Evolutionary conservation across 2,329 filamentous ascomycete species (phyloP), one percentile per base, ranked within the genome.

Genomic region (Mycosphaerella sp.): DNA sequence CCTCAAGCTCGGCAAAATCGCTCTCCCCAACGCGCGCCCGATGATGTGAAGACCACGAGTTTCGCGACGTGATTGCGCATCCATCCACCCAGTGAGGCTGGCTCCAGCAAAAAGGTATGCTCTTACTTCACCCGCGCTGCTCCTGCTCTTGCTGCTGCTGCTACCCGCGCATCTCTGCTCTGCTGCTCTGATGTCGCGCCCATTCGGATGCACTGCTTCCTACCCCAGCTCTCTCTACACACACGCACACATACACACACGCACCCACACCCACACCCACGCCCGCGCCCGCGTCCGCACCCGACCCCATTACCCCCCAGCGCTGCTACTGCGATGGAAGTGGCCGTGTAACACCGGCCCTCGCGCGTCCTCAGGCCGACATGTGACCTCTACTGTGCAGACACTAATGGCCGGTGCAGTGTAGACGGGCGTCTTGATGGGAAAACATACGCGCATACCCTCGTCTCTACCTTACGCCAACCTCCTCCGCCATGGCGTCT

Each of bases 341-440:
- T 34, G 30, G 30, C 30, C 30, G 30, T 34, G 30, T 34, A 34
- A 34, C 30, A 9, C 4, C 30, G 30, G 30, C 30, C 30, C 30
- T 34, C 30, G 13, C 30, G 30, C 30, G 10, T 34, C 30, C 10
- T 34, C 30, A 34, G 30, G 30, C 30, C 30, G 30, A 34, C 36
- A 39, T 41, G 36, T 21, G 35, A 40, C 37, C 10, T 32, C 14
- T 30, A 28, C 25, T 35, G 36, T 18, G 14, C 21, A 28, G 35
- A 28, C 21, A 30, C 51, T 53, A 39, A 53, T 53, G 41, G 18
- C n/a, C 36, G 7, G 10, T 43, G 16, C 28, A 46, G 46, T 37
- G 28, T 45, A 21, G 40, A 40, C 34, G 25, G 44, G 41, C 25
- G 46, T 32, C 41, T 53, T 44, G 51, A 53, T 53, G 51, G 18